Base-by-base conservation (phyloP, 768 basidiomycete species). In the Serendipita sp. region DNA sequence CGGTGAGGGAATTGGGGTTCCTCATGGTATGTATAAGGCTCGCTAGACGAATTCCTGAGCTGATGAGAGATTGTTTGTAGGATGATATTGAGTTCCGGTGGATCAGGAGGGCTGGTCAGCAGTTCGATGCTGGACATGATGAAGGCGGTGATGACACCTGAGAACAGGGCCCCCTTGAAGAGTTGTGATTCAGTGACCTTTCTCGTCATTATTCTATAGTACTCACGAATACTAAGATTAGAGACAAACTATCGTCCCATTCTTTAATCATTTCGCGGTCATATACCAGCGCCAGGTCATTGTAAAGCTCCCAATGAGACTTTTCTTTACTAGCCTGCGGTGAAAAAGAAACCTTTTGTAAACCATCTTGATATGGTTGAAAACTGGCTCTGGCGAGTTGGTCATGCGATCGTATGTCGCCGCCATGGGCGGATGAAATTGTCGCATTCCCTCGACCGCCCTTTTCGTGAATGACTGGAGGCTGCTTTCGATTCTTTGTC, bases 331-430 rank as follows among this genome's bases (percentile, higher is more conserved):
- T 40, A 6, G 37, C 5, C 5, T 40, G 37, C 5, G 37, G 37
- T 13, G 5, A 13, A 40, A 40, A 40, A 13, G 37, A 40, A 6
- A 40, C 37, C 13, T 40, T 40, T 40, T 40, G 34, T 53, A 62
- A 44, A 48, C 64, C 43, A 64, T 66, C 27, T 66, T 66, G 15
- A 62, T 66, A 46, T 53, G 45, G 8, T 64, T 66, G 29, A 64
- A 70, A 6, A 13, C 37, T 40, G 6, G 37, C 37, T 40, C 13
- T 40, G 37, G 37, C 13, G 13, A 13, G 37, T 40, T 40, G 37
- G 6, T 40, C 37, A 13, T 40, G 37, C 37, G 37, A 40, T 13
- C 13, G 37, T 40, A 6, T 40, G 37, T 40, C 37, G 37, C 37
- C 6, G 5, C 37, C 37, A 40, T 6, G 13, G 37, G 37, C 37